phyloP scores from a whole-genome alignment of 2,329 filamentous ascomycete genomes.

The Nemania sp. region DNA sequence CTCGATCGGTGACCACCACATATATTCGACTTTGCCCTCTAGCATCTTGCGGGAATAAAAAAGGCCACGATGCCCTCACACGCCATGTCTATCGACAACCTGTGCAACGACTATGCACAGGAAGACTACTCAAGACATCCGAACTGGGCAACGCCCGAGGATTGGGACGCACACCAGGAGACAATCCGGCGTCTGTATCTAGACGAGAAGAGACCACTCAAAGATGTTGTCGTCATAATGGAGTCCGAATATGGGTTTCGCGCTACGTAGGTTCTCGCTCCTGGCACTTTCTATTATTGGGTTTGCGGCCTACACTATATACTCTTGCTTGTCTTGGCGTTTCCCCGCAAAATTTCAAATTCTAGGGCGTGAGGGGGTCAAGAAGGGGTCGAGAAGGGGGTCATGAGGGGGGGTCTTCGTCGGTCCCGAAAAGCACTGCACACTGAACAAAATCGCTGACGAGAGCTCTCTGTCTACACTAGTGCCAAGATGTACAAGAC shows the following conservation, averaged over 20 bases:
- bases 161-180: constrained; percentile 32
- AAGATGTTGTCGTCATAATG: constrained; percentile 35
- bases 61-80: constrained; percentile 31
- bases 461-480: neutral
- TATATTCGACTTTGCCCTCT: no score
- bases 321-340: neutral
- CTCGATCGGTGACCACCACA: neutral
- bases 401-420: neutral
- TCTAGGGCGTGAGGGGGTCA: constrained; percentile 7
- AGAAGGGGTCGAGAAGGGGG: neutral
- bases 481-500: constrained; percentile 36
- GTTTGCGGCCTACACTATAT: constrained; percentile 8
- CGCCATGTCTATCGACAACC: constrained; percentile 34
- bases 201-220: constrained; percentile 35
- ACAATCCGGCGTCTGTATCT: constrained; percentile 33
- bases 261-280: constrained; percentile 29
- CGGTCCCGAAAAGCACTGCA: neutral
- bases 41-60: neutral
- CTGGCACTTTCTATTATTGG: constrained; percentile 14
- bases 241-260: constrained; percentile 32
- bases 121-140: constrained; percentile 27
- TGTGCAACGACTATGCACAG: constrained; percentile 28
- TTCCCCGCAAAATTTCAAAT: constrained; percentile 22
- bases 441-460: constrained; percentile 8
- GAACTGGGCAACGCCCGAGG: constrained; percentile 33